Percentiles rank a stretch among this genome's conserved stretches.
These are phyloP conservation scores for Ustulina deusta DNA, from an alignment of 2,329 filamentous ascomycete species.

Conservation along the genomic window DNA sequence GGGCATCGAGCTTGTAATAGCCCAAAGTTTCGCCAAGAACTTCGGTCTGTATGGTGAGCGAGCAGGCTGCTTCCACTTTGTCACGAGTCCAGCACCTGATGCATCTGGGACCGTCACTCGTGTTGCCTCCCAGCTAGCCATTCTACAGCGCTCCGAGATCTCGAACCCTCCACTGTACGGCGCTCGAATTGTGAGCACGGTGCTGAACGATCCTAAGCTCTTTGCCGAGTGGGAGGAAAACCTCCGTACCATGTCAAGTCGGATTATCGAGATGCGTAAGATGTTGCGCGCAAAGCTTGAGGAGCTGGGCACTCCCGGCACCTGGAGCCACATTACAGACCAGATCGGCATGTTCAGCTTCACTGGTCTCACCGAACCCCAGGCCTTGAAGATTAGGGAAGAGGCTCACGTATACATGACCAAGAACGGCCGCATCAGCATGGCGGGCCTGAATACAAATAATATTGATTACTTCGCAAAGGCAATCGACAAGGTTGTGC, in stretches of 20 bases:
- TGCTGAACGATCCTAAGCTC: slow-evolving; percentile 84
- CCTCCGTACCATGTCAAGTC: slow-evolving; percentile 91
- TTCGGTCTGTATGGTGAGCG: slow-evolving; percentile 98
- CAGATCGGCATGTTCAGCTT: slow-evolving; percentile 99
- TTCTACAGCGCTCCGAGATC: slow-evolving; percentile 97
- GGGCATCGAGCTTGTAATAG: slow-evolving; percentile 88
- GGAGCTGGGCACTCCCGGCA: slow-evolving; percentile 84
- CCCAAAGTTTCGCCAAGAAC: slow-evolving; percentile 97
- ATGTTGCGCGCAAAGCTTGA: slow-evolving; percentile 84
- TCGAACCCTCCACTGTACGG: slow-evolving; percentile 96
- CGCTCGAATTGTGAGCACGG: slow-evolving; percentile 84
- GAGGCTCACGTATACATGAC: slow-evolving; percentile 89
- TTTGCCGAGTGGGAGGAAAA: slow-evolving; percentile 95
- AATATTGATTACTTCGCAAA: slow-evolving; percentile 95
- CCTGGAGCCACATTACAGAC: slow-evolving; percentile 96
- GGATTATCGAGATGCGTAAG: slow-evolving; percentile 92
- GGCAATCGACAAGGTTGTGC: slow-evolving; percentile 87
- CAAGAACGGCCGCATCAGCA: slow-evolving; percentile 97
- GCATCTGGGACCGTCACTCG: slow-evolving; percentile 71
- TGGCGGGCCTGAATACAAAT: slow-evolving; percentile 94
- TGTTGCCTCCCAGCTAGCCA: slow-evolving; percentile 88
- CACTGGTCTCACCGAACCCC: slow-evolving; percentile 79
- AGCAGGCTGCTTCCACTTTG: slow-evolving; percentile 94
- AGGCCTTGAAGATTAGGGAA: slow-evolving; percentile 77
- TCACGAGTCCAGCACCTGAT: slow-evolving; percentile 78